Percentiles rank a stretch among this genome's conserved stretches.
These are phyloP conservation scores for Cladosporium sp. DNA, from an alignment of 2,329 filamentous ascomycete species.

Conservation along the genomic window DNA sequence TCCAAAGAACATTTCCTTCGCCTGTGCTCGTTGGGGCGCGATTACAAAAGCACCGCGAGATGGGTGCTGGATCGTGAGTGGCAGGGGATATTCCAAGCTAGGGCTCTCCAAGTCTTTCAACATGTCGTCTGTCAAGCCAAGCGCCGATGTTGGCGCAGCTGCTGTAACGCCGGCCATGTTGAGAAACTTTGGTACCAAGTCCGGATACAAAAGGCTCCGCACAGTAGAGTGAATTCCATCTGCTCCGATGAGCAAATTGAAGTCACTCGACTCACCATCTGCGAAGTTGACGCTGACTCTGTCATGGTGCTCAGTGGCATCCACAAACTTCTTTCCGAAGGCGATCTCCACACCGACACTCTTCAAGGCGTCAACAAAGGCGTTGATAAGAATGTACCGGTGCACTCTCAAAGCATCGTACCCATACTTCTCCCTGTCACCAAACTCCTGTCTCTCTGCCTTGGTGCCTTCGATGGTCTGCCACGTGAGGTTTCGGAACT, in stretches of 20 bases:
- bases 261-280: not conserved
- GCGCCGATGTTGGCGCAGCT: constrained; percentile 4
- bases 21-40: not conserved
- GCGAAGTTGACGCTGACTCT: not conserved
- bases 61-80: not conserved
- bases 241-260: not conserved
- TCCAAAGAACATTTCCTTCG: not conserved
- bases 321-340: not conserved
- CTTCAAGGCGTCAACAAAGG: not conserved
- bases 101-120: not conserved
- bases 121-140: not conserved
- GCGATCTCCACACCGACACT: not conserved
- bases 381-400: not conserved
- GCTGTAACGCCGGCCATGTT: constrained; percentile 11
- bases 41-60: not conserved
- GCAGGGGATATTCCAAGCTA: not conserved
- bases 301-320: not conserved
- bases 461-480: not conserved
- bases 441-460: not conserved
- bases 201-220: not conserved
- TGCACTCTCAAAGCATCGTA: not conserved
- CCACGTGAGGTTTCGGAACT: not conserved
- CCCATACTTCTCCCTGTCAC: not conserved
- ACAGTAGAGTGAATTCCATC: constrained; percentile 5
- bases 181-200: constrained; percentile 7